These are phyloP conservation scores for Dioscorea alata DNA, from an alignment of 106 monocot species.

Conservation along the genomic window DNA sequence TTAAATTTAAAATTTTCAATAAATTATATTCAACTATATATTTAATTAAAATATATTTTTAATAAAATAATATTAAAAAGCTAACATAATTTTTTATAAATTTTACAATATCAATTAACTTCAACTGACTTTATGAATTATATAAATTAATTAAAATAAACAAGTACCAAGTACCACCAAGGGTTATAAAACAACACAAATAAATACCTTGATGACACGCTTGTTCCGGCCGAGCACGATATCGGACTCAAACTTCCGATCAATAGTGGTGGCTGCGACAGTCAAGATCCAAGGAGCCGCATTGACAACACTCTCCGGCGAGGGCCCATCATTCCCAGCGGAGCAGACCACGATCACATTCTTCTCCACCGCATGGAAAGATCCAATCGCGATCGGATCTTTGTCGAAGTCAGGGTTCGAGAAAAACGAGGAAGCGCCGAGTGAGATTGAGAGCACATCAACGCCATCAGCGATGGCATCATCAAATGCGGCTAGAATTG, in stretches of 20 bases:
- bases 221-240: conserved; percentile 50
- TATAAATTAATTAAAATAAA: too few species aligned
- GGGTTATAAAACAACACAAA: too few species aligned
- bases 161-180: too few species aligned
- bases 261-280: conserved; percentile 62
- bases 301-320: conserved; percentile 35
- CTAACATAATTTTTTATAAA: too few species aligned
- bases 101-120: too few species aligned
- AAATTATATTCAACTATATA: too few species aligned
- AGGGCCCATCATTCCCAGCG: conserved; percentile 77
- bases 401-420: conserved; percentile 25
- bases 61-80: too few species aligned
- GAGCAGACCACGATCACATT: conserved; percentile 74
- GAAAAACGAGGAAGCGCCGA: conserved; percentile 50
- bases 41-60: too few species aligned
- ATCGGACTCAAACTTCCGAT: conserved; percentile 59
- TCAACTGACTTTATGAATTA: too few species aligned
- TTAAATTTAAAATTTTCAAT: too few species aligned
- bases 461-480: conserved; percentile 68
- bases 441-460: conserved; percentile 61
- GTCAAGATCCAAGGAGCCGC: conserved; percentile 85
- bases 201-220: conserved; percentile 41
- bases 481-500: conserved; percentile 59
- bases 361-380: conserved; percentile 71
- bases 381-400: conserved; percentile 74